Conservation (phyloP, 108 stramenopile genomes). For the Cyclotella cryptica region DNA sequence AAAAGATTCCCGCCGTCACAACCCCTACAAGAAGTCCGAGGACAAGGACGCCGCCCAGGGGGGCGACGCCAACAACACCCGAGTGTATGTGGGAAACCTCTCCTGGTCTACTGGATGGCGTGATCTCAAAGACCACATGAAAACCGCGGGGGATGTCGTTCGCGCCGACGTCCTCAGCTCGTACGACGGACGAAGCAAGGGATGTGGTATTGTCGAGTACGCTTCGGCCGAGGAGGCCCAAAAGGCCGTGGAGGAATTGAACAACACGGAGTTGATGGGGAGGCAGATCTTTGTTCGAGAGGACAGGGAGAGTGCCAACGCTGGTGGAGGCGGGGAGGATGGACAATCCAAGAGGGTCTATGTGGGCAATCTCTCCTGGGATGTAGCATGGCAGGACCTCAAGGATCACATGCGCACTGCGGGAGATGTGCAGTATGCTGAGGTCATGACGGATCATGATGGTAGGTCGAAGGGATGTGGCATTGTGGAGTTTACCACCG, state of each 20-base stretch:
- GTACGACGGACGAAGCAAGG: conserved; percentile 74
- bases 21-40: conserved; percentile 1
- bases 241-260: conserved; percentile 74
- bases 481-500: conserved; percentile 76
- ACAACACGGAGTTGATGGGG: conserved; percentile 83
- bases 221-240: conserved; percentile 79
- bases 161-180: conserved; percentile 57
- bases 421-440: conserved; percentile 83
- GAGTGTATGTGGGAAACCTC: conserved; percentile 92
- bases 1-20: neutral
- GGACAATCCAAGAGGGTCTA: conserved; percentile 63
- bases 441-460: conserved; percentile 75
- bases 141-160: conserved; percentile 76
- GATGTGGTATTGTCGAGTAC: conserved; percentile 95
- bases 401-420: conserved; percentile 92
- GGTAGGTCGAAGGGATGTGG: conserved; percentile 86
- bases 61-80: conserved; percentile 1
- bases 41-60: neutral
- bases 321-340: conserved; percentile 25
- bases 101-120: conserved; percentile 72
- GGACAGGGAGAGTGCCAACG: conserved; percentile 63
- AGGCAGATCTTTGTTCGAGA: conserved; percentile 89
- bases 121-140: conserved; percentile 95
- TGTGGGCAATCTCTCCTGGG: conserved; percentile 92
- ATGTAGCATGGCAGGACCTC: conserved; percentile 90